phyloP scores from a whole-genome alignment of 1,284 basidiomycete species.

The Microbotryum silenes-acaulis region DNA sequence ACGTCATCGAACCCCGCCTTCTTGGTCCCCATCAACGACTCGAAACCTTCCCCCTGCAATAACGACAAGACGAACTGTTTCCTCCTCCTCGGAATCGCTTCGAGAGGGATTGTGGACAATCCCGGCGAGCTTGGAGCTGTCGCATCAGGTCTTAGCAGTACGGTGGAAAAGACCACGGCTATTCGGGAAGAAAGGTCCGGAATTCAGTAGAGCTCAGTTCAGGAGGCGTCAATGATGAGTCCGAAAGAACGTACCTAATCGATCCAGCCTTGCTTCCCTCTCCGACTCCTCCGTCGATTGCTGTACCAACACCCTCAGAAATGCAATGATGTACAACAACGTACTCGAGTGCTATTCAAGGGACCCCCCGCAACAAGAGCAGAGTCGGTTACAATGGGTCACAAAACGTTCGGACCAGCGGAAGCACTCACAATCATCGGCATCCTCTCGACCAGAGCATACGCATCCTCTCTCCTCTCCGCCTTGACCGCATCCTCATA shows the following conservation, averaged over 20 bases:
- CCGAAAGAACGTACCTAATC: conserved; percentile 12
- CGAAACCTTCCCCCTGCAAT: conserved; percentile 6
- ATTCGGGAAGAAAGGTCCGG: no score
- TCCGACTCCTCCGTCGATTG: not conserved
- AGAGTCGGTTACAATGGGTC: not conserved
- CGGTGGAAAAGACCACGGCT: conserved; percentile 24
- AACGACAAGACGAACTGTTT: conserved; percentile 16
- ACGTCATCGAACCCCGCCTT: no score
- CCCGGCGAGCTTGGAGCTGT: not conserved
- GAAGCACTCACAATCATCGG: conserved; percentile 11
- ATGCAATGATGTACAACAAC: conserved; percentile 24
- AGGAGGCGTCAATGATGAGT: no score
- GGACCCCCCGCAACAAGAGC: not conserved
- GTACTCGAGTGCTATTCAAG: conserved; percentile 15
- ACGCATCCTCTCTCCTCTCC: conserved; percentile 20
- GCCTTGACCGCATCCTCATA: conserved; percentile 14
- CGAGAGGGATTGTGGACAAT: not conserved
- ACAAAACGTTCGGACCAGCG: not conserved
- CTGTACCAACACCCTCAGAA: conserved; percentile 17
- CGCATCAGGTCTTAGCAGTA: conserved; percentile 10
- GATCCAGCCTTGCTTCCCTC: conserved; percentile 1
- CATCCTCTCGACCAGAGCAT: conserved; percentile 10
- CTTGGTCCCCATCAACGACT: not conserved
- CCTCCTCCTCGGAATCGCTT: conserved; percentile 10
- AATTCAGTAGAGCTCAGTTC: not conserved